Conservation (phyloP, 805 yeast species). For the Cyberlindnera mycetangii region DNA sequence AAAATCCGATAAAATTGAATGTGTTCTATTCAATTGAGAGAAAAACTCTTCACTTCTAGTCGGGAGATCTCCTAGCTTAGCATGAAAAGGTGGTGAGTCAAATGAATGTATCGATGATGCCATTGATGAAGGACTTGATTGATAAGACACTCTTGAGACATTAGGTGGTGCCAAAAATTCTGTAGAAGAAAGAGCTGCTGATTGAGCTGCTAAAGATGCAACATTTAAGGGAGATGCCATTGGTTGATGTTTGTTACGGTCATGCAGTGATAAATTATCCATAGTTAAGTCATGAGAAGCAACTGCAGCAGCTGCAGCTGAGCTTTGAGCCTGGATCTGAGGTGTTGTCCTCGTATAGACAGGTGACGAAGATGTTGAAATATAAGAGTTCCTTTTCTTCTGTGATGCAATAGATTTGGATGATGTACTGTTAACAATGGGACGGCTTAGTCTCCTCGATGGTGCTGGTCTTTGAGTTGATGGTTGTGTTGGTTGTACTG, state of each 20-base stretch:
- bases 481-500: slow-evolving; percentile 2
- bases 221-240: background rate
- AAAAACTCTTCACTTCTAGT: slow-evolving; percentile 11
- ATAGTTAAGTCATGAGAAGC: slow-evolving; percentile 4
- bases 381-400: slow-evolving; percentile 6
- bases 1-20: slow-evolving; percentile 5
- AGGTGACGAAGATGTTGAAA: slow-evolving; percentile 2
- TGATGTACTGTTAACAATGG: slow-evolving; percentile 4
- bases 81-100: slow-evolving; percentile 20
- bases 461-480: background rate
- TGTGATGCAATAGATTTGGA: slow-evolving; percentile 2
- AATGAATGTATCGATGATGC: slow-evolving; percentile 21
- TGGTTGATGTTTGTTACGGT: slow-evolving; percentile 12
- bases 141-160: slow-evolving; percentile 4
- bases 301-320: slow-evolving; percentile 1
- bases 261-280: slow-evolving; percentile 10
- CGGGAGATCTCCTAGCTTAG: slow-evolving; percentile 9
- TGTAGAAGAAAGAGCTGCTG: slow-evolving; percentile 11
- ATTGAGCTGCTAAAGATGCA: slow-evolving; percentile 15
- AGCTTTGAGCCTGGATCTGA: background rate
- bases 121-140: slow-evolving; percentile 15
- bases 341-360: slow-evolving; percentile 1
- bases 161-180: slow-evolving; percentile 14
- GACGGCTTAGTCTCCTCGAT: background rate
- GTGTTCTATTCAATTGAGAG: slow-evolving; percentile 4